Conservation (phyloP, 805 yeast genomes). For the Zygosaccharomyces lentus region DNA sequence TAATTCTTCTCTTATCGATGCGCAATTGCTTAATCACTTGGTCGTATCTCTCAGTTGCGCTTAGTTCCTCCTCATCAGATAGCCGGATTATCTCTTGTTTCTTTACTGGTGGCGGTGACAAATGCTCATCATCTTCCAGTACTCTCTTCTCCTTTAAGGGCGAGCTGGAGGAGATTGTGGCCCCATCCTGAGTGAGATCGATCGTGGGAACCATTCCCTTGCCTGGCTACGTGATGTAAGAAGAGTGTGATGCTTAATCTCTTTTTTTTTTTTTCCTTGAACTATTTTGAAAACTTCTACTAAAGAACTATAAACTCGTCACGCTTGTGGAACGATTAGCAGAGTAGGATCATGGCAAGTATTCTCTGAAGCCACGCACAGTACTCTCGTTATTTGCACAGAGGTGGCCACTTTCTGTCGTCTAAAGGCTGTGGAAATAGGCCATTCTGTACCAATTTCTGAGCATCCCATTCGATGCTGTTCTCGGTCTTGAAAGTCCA, state of each 20-base stretch:
- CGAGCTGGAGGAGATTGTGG: slow-evolving; percentile 4
- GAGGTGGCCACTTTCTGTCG: slow-evolving; percentile 64
- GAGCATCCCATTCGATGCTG: slow-evolving; percentile 82
- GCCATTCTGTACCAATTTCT: slow-evolving; percentile 49
- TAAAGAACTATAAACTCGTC: background rate
- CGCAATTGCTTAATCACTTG: slow-evolving; percentile 1
- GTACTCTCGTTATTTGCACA: slow-evolving; percentile 40
- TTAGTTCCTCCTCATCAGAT: slow-evolving; percentile 4
- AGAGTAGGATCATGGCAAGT: no score
- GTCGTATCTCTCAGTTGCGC: background rate
- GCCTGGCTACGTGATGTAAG: background rate
- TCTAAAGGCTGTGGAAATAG: slow-evolving; percentile 78
- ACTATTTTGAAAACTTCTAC: background rate
- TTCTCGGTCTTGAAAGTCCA: slow-evolving; percentile 92
- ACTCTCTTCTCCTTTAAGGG: slow-evolving; percentile 2
- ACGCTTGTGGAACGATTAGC: background rate
- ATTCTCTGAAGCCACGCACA: no score
- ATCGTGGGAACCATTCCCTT: slow-evolving; percentile 16
- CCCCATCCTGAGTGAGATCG: slow-evolving; percentile 20
- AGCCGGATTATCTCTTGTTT: slow-evolving; percentile 3
- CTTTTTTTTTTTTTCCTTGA: background rate
- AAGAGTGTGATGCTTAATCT: background rate
- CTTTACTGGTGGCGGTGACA: slow-evolving; percentile 4
- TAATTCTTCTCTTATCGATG: slow-evolving; percentile 6
- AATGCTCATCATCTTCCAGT: slow-evolving; percentile 1